Conservation (phyloP, 208 protist species). For the Porcisia deanei region DNA sequence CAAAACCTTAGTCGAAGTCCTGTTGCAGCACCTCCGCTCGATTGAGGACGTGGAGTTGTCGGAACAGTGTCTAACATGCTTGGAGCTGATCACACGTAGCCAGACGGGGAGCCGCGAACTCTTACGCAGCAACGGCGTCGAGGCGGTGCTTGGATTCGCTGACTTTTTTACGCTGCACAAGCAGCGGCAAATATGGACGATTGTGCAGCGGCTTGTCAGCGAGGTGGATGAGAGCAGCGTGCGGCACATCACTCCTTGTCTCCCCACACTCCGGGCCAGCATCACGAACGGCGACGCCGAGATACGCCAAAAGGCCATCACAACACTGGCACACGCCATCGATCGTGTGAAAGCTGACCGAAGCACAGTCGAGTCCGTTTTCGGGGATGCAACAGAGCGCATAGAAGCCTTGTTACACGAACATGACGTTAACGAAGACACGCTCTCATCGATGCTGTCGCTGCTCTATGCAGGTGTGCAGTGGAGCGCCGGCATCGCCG, state of each 20-base stretch:
- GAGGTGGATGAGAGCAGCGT: conserved; percentile 55
- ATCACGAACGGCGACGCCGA: conserved; percentile 67
- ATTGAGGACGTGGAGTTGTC: conserved; percentile 96
- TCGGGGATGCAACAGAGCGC: conserved; percentile 45
- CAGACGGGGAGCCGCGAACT: conserved; percentile 37
- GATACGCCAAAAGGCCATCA: conserved; percentile 69
- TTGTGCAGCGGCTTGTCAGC: conserved; percentile 73
- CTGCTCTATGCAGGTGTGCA: conserved; percentile 54
- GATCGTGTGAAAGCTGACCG: conserved; percentile 43
- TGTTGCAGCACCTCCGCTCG: conserved; percentile 82
- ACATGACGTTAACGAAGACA: conserved; percentile 42
- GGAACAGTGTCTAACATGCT: conserved; percentile 91
- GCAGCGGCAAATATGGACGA: conserved; percentile 89
- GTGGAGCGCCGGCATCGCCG: conserved; percentile 45
- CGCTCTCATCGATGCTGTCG: conserved; percentile 41
- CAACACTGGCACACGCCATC: conserved; percentile 58
- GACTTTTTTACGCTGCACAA: conserved; percentile 94
- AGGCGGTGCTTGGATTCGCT: conserved; percentile 85
- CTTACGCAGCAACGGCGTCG: conserved; percentile 74
- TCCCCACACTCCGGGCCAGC: conserved; percentile 75
- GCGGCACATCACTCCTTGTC: conserved; percentile 44
- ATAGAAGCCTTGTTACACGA: conserved; percentile 46
- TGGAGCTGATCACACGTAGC: conserved; percentile 89
- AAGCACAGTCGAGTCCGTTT: conserved; percentile 48
- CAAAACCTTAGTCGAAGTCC: conserved; percentile 44